Base-by-base conservation (phyloP, 75 land plant species). In the Selaginella tamariscina region DNA sequence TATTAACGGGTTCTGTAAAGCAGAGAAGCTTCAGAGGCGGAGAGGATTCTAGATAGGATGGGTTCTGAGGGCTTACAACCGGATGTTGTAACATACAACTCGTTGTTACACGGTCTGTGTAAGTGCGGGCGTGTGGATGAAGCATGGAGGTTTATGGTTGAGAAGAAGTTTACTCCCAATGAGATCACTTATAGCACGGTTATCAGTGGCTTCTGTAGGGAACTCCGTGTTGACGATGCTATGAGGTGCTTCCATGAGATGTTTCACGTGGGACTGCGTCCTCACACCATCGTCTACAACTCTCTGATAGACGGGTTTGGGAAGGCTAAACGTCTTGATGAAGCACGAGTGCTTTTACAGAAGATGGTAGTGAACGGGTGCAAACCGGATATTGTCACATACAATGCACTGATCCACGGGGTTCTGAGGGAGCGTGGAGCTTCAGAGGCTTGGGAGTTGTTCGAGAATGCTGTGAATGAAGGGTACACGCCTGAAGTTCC, bases 111-210 rank as follows among this genome's bases (percentile, higher is more conserved):
- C 54, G 80, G 79, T 11, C 78, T 83, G 23, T 54, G 73, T 68
- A 77, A 65, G 66, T 32, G n/a, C 5, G 77, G 77, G 9, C 55
- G 30, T 39, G 33, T 77, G 32, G 66, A 32, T 31, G 77, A 71
- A 55, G 85, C 82, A 44, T 57, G 20, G 71, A 69, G 1, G 22
- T n/a, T 59, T 8, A 59, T 59, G 5, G 63, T 26, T n/a, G 26
- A 22, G 8, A 22, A 66, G 26, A 77, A 75, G 54, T 21, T 70
- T n/a, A 29, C 32, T 30, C 84, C 77, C 30, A 69, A 72, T 64
- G 86, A 79, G 55, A 75, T 86, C 26, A 78, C 90, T 5, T 88
- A 79, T 71, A 73, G 78, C 65, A 21, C 84, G 1, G 70, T 88
- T 33, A 68, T 88, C 39, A 77, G 83, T 76, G 83, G 83, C 68